Evolutionary conservation across 345 rosid genomes (phyloP), one percentile per base, ranked within the genome.

Genomic region (Rhodomyrtus tomentosa): DNA sequence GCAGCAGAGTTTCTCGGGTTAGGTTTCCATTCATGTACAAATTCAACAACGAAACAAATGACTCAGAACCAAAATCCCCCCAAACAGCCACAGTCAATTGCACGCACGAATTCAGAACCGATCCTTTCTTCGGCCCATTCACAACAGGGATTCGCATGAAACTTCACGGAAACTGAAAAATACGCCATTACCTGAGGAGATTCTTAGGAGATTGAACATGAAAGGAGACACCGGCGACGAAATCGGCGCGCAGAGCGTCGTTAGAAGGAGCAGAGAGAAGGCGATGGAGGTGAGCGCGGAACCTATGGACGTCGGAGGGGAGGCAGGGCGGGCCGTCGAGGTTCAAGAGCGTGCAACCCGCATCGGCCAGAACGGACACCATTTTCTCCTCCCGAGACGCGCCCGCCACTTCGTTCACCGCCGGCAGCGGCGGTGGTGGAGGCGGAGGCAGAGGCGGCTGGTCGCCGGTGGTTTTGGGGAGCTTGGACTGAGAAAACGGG

Each of bases 311-410:
- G 62, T 93, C 95, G 87, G 97, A 87, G 14, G 97, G 97, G 50
- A 93, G 95, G 85, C 89, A 88, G 1, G 98, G 98, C 10, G 93
- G 91, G 9, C 92, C 98, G 13, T 89, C 88, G 73, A 90, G 90
- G 82, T 93, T 92, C 55, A 90, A 49, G 88, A 95, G 87, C 40
- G 98, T 94, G 85, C 98, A 94, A 5, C 96, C 98, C 20, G 93
- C 92, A 53, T 94, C 96, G 4, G 98, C 98, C 40, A 95, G 88
- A 85, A 93, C 81, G 18, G 94, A 85, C 27, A 89, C 88, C 93
- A 93, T 89, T 86, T 87, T 92, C 45, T 94, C 96, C 54, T 87
- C 62, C 49, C 81, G 83, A 9, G 90, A 21, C 20, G 29, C 81
- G 20, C 12, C 79, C 38, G 10, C 29, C 32, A 36, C 80, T 36